Conservation (phyloP, 495 filamentous ascomycete genomes). For the Aspergillus egyptiacus region DNA sequence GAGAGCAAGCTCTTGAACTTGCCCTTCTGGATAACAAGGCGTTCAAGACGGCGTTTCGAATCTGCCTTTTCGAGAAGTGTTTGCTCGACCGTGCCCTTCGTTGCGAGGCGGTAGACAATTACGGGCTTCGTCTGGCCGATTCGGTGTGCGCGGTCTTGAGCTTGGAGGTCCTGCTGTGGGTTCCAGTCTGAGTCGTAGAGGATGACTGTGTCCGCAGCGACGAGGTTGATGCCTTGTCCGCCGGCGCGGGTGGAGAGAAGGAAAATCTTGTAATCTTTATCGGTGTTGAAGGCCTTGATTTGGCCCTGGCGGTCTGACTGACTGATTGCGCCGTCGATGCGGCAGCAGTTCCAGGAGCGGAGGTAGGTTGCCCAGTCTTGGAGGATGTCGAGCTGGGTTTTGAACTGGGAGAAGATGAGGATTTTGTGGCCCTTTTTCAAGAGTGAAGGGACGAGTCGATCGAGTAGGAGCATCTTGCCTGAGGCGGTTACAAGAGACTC, state of each 20-base stretch:
- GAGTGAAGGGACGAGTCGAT: constrained; percentile 73
- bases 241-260: constrained; percentile 85
- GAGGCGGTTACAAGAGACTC: constrained; percentile 76
- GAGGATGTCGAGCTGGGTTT: constrained; percentile 84
- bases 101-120: constrained; percentile 91
- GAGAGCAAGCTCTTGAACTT: constrained; percentile 53
- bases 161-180: constrained; percentile 93
- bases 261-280: constrained; percentile 68
- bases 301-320: constrained; percentile 74
- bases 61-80: constrained; percentile 82
- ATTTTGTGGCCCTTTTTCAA: constrained; percentile 78
- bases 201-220: constrained; percentile 67
- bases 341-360: constrained; percentile 71
- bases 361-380: constrained; percentile 74
- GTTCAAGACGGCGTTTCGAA: constrained; percentile 87
- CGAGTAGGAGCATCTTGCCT: constrained; percentile 92
- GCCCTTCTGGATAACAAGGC: constrained; percentile 92
- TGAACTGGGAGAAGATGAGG: constrained; percentile 95
- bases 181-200: constrained; percentile 90
- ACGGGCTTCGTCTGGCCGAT: constrained; percentile 92
- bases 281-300: constrained; percentile 79
- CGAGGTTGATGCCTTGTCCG: constrained; percentile 88
- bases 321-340: constrained; percentile 85
- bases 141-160: constrained; percentile 88
- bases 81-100: constrained; percentile 88